These are phyloP conservation scores for Neonothopanus nambi DNA, from an alignment of 1,284 basidiomycete genomes.

Conservation along the genomic window DNA sequence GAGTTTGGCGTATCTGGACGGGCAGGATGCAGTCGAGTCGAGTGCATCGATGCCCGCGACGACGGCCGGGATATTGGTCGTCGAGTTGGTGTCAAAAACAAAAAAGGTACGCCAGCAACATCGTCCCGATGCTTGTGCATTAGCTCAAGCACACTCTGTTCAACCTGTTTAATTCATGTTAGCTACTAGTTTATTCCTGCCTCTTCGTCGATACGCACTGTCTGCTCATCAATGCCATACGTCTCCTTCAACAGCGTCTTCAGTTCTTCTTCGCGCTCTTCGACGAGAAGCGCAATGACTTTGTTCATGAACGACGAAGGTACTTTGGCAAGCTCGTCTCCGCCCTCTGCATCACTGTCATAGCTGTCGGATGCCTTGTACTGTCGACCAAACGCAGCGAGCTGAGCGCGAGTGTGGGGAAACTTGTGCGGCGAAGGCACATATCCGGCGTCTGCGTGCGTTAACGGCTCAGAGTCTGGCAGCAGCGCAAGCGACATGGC, in stretches of 20 bases:
- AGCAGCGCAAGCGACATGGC: conserved; percentile 19
- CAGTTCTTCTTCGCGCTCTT: conserved; percentile 85
- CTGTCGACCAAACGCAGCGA: conserved; percentile 69
- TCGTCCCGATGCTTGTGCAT: conserved; percentile 89
- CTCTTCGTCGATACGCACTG: conserved; percentile 45
- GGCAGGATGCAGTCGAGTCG: conserved; percentile 55
- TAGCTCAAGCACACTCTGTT: conserved; percentile 77
- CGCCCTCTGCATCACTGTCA: conserved; percentile 58
- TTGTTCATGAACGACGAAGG: conserved; percentile 60
- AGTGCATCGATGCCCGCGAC: conserved; percentile 74
- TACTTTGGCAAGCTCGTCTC: conserved; percentile 56
- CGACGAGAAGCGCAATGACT: conserved; percentile 71
- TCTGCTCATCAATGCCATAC: conserved; percentile 74
- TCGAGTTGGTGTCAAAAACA: conserved; percentile 76
- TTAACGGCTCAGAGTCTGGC: conserved; percentile 16
- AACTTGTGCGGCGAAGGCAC: conserved; percentile 44
- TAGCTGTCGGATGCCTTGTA: conserved; percentile 56
- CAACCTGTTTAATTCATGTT: conserved; percentile 46
- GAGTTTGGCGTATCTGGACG: conserved; percentile 76
- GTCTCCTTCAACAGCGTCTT: conserved; percentile 72
- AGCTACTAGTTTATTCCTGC: conserved; percentile 16
- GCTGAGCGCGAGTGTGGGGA: conserved; percentile 78
- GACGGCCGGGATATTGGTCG: conserved; percentile 80
- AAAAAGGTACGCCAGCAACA: conserved; percentile 76
- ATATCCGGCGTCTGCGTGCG: conserved; percentile 11